Evolutionary conservation across 768 basidiomycete species (phyloP), one percentile per base, ranked within the genome.

Genomic region (Xerocomellus chrysenteron): DNA sequence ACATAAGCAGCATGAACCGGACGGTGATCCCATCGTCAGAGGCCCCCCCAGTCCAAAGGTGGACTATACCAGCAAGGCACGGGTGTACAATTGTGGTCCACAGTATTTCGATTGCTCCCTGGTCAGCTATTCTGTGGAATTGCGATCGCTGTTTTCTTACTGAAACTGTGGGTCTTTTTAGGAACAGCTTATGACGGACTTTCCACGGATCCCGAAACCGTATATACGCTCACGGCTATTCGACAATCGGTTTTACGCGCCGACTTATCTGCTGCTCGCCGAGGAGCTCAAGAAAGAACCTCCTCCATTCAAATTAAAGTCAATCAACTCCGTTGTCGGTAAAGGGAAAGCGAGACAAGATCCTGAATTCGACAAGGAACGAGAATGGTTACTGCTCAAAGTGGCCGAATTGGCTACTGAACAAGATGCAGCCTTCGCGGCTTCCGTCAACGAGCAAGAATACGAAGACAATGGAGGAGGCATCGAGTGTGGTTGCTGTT

Each of bases 401-500:
- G 58, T 72, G 1, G 63, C 61, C 4, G 74, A 74, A 39, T 61
- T 70, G 26, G 66, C 58, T 28, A 17, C 43, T 0, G 55, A 58
- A 52, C 54, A 58, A 26, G 75, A 75, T 26, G 69, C 66, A 28
- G 68, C 62, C 13, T 59, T 65, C 1, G 73, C 72, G 24, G 71
- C 75, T 43, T 67, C 73, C 36, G 58, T 71, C 39, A 69, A 72
- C 47, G 69, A 76, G 53, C 69, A 79, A n/a, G 78, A 77, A 41
- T 73, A 76, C 26, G 75, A 78, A 19, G 83, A 80, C 33, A 76
- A 70, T 9, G 79, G 78, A 9, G 81, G 77, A 48, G 88, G 86
- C 3, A 84, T 94, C 36, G 92, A 94, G 64, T 95, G 94, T 64
- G 89, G 88, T 13, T 95, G 93, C 64, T 97, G 94, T 71, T 96